Base-by-base conservation (phyloP, 352 stramenopile genomes). In the Phytopythium chamaehyphon region DNA sequence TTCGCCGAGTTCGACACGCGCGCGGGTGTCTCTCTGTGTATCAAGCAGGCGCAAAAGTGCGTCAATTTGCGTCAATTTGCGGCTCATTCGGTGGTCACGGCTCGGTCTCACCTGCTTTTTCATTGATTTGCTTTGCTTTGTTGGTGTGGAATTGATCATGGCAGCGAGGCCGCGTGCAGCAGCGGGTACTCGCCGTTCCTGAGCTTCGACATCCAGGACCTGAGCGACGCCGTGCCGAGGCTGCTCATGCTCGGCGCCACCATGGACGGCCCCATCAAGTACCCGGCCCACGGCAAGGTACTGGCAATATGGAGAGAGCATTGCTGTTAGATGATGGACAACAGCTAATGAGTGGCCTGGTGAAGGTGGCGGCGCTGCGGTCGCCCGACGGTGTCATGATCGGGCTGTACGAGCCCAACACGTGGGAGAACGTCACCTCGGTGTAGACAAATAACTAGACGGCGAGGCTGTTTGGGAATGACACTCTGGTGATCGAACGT, bases 181-280 rank as follows among this genome's bases (percentile, higher is more conserved):
- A 73, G 83, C 22, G 86, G 83, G 11, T 97, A 97, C 59, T 95
- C 84, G 40, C 88, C 87, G 42, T 91, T 97, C 53, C 63, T 97
- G n/a, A 95, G 92, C 56, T 96, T 97, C 47, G 86, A 96, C 59
- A 92, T 96, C 38, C 63, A 76, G 36, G 86, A 97, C 56, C 75
- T 97, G 54, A 86, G 90, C 59, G 81, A 93, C 24, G 86, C 84
- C 11, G 76, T 97, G 54, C 84, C 86, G 48, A 69, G 85, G 53
- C 64, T 96, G 47, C 66, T 97, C 22, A 88, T 86, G 69, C 65
- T 97, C 28, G 88, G 88, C 10, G 87, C 81, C 16, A 89, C 87
- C 50, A 93, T 97, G 73, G 88, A 97, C 52, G 88, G 88, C 8
- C 88, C 88, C 21, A 96, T 97, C 67, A 97, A 97, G 66, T 96